phyloP scores from a whole-genome alignment of 2,329 filamentous ascomycete genomes.

The Beauveria scarabaeidicola region DNA sequence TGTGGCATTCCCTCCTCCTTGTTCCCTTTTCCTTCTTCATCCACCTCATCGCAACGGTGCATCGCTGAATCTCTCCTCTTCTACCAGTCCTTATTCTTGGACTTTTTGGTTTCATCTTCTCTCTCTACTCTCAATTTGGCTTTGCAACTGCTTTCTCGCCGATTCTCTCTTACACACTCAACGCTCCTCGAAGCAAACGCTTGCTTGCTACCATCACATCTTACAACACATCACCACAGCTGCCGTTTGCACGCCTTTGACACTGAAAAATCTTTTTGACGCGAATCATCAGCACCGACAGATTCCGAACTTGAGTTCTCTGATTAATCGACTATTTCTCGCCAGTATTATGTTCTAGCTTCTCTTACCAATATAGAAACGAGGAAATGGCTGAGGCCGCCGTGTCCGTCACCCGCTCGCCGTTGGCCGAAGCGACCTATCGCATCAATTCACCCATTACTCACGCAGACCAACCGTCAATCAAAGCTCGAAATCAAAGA shows the following conservation, averaged over 20 bases:
- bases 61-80: slow-evolving; percentile 9
- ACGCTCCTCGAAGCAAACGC: neutral
- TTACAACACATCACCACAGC: slow-evolving; percentile 1
- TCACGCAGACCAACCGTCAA: slow-evolving; percentile 18
- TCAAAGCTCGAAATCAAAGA: slow-evolving; percentile 24
- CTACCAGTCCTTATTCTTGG: slow-evolving; percentile 5
- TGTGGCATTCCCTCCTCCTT: slow-evolving; percentile 10
- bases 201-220: neutral
- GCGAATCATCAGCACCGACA: neutral
- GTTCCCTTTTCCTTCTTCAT: slow-evolving; percentile 3
- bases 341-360: slow-evolving; percentile 29
- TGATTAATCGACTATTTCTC: neutral
- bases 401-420: slow-evolving; percentile 27
- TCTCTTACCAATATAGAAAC: slow-evolving; percentile 14
- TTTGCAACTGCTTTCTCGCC: slow-evolving; percentile 1
- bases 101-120: neutral
- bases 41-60: slow-evolving; percentile 2
- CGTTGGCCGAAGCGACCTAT: slow-evolving; percentile 39
- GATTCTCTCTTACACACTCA: slow-evolving; percentile 3
- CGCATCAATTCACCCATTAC: slow-evolving; percentile 36
- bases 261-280: neutral
- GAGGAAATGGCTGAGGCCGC: slow-evolving; percentile 25
- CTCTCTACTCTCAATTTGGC: neutral
- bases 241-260: slow-evolving; percentile 3
- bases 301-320: neutral